Percentiles rank a stretch among this genome's conserved stretches.
These are phyloP conservation scores for Bromus sterilis DNA, from an alignment of 176 grass and related monocot genomes.

Conservation along the genomic window DNA sequence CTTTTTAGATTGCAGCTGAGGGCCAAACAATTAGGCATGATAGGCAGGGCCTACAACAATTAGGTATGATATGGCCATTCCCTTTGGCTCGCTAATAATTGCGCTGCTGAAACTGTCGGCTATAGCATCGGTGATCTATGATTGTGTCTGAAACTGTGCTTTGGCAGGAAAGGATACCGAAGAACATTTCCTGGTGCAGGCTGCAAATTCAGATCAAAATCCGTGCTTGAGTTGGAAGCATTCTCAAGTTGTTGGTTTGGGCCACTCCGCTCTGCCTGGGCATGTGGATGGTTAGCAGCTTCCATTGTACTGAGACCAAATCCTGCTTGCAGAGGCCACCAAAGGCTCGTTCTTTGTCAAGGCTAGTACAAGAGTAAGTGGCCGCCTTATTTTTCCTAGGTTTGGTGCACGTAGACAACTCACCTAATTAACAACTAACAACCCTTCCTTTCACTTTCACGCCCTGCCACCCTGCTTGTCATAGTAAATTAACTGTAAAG, in stretches of 20 bases:
- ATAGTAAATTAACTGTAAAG: neutral
- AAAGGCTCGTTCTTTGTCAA: neutral
- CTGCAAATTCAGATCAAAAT: neutral
- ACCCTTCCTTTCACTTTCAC: neutral
- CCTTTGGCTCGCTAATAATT: slow-evolving; percentile 26
- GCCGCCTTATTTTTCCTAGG: neutral
- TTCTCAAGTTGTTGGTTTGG: too few species aligned
- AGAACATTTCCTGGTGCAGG: neutral
- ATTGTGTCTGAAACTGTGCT: neutral
- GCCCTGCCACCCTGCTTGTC: neutral
- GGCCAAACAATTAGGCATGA: neutral
- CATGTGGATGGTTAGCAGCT: too few species aligned
- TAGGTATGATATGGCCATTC: too few species aligned
- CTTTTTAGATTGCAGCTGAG: slow-evolving; percentile 3
- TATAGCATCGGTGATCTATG: neutral
- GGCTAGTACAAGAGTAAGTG: too few species aligned
- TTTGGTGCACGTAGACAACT: neutral
- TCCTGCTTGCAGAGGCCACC: neutral
- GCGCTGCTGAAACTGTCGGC: neutral
- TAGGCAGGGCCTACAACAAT: slow-evolving; percentile 6
- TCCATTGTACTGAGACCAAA: too few species aligned
- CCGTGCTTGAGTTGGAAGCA: neutral
- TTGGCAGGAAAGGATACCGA: neutral
- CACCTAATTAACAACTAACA: neutral
- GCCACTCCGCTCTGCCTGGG: too few species aligned